phyloP scores from a whole-genome alignment of 2,329 filamentous ascomycete species.

The Aspergillus novofumigatus region DNA sequence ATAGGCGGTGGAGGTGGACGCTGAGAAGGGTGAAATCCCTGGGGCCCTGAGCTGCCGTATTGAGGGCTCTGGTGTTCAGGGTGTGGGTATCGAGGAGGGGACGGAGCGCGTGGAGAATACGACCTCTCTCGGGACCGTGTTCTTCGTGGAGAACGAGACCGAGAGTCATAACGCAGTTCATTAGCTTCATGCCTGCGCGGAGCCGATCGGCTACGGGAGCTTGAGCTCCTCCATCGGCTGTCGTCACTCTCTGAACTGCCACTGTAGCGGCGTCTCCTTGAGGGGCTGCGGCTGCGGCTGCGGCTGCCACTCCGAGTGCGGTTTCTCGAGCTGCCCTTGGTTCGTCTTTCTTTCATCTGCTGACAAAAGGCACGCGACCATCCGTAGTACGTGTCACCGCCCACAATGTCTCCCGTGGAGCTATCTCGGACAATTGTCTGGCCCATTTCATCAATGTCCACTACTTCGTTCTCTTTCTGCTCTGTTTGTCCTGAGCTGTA shows the following conservation, averaged over 20 bases:
- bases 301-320: conserved; percentile 42
- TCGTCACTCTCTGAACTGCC: conserved; percentile 30
- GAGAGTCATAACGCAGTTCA: conserved; percentile 20
- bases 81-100: conserved; percentile 14
- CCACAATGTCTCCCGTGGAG: conserved; percentile 60
- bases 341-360: conserved; percentile 62
- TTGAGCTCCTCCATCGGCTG: conserved; percentile 25
- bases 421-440: conserved; percentile 64
- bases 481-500: conserved; percentile 53
- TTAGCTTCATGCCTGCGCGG: conserved; percentile 15
- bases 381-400: conserved; percentile 77
- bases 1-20: conserved; percentile 15
- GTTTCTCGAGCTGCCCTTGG: conserved; percentile 23
- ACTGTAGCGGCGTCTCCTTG: conserved; percentile 39
- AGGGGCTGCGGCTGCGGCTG: conserved; percentile 46
- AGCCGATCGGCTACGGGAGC: conserved; percentile 28
- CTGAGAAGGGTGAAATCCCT: conserved; percentile 17
- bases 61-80: background rate
- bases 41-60: conserved; percentile 3
- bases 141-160: conserved; percentile 22
- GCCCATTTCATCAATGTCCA: conserved; percentile 72
- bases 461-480: conserved; percentile 46
- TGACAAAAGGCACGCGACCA: conserved; percentile 79
- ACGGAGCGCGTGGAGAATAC: conserved; percentile 30
- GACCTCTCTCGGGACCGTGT: conserved; percentile 27